Conservation (phyloP, 179 eudicot genomes). For the Beta lomatogona region DNA sequence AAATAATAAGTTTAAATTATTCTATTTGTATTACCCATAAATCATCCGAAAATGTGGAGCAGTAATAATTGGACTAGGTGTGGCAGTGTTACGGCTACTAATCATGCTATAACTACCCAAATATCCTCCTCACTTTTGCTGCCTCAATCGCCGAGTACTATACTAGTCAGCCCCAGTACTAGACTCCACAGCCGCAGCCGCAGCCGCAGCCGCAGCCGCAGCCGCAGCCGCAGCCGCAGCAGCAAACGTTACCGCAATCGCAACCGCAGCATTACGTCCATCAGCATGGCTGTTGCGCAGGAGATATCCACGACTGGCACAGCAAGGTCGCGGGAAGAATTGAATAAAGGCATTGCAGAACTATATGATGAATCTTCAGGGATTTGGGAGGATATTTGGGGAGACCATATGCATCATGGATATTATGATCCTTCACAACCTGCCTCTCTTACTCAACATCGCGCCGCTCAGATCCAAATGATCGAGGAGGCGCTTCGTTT, state of each 20-base stretch:
- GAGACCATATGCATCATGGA: conserved; percentile 93
- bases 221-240: background rate
- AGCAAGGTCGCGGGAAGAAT: conserved; percentile 25
- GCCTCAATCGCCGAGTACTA: background rate
- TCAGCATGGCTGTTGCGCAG: background rate
- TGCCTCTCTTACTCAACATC: conserved; percentile 55
- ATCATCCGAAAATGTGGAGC: background rate
- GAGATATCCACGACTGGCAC: background rate
- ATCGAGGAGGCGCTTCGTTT: conserved; percentile 70
- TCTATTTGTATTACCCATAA: no score
- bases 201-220: background rate
- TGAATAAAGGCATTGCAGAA: conserved; percentile 70
- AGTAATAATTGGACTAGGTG: background rate
- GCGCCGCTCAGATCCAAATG: conserved; percentile 82
- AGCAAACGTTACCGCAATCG: no score
- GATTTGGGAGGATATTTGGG: conserved; percentile 84
- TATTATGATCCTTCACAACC: conserved; percentile 45
- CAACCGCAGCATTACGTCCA: background rate
- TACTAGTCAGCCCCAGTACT: background rate
- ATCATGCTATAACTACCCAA: background rate
- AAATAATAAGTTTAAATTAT: no score
- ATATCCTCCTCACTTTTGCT: background rate
- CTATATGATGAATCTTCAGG: conserved; percentile 79
- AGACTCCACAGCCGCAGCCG: no score
- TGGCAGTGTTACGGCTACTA: background rate